Percentiles rank a stretch among this genome's conserved stretches.
Evolutionary conservation across 2,329 filamentous ascomycete genomes (phyloP).

Genomic region (Stachybotrys chlorohalonatus): DNA sequence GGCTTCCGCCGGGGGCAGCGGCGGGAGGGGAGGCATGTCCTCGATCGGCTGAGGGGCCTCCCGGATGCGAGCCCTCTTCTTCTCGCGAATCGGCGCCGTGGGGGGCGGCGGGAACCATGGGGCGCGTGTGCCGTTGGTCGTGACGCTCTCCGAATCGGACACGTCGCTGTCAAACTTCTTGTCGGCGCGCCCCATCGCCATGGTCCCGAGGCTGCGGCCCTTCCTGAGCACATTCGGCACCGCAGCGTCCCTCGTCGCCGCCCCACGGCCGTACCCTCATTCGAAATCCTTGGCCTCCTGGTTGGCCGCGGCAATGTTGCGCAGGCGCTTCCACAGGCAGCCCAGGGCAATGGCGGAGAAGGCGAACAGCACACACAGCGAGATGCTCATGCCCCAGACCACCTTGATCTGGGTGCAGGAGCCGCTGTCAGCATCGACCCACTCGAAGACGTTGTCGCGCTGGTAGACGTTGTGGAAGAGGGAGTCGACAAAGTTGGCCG

Average conservation of each 20-base stretch:
- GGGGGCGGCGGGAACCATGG: conserved; percentile 25
- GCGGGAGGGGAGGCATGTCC: conserved; percentile 19
- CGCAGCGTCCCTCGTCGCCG: conserved; percentile 9
- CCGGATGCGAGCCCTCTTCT: conserved; percentile 9
- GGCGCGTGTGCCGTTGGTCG: conserved; percentile 7
- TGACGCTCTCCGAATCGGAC: conserved; percentile 17
- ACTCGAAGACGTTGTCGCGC: conserved; percentile 25
- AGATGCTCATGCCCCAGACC: conserved; percentile 78
- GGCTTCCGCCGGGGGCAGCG: conserved; percentile 7
- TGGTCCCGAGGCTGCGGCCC: conserved; percentile 26
- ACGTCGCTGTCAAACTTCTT: conserved; percentile 22
- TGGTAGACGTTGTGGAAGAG: conserved; percentile 31
- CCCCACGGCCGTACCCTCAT: conserved; percentile 38
- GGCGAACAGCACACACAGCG: conserved; percentile 62
- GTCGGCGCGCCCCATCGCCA: conserved; percentile 22
- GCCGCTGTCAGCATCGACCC: conserved; percentile 42
- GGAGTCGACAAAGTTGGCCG: conserved; percentile 34
- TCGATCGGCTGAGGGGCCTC: conserved; percentile 17
- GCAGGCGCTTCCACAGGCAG: conserved; percentile 55
- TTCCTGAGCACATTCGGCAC: conserved; percentile 11
- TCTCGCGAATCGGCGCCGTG: conserved; percentile 21
- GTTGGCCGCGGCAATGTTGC: conserved; percentile 20
- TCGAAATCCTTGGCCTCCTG: conserved; percentile 38
- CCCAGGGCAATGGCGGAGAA: conserved; percentile 49
- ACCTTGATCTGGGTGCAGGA: conserved; percentile 81